Conservation (phyloP, 129 eudicot genomes). For the Deinandra increscens region DNA sequence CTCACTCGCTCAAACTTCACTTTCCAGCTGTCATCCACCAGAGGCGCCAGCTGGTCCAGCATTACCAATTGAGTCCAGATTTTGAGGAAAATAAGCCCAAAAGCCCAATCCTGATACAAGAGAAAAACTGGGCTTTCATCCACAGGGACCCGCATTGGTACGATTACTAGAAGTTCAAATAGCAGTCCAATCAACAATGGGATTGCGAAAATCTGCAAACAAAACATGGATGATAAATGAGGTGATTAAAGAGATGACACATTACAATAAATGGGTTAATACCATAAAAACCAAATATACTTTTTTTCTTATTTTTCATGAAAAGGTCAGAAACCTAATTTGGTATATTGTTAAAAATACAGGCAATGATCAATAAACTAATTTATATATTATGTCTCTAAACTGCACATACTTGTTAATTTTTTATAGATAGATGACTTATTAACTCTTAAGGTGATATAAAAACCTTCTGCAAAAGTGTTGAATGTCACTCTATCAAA, state of each 20-base stretch:
- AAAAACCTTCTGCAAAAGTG: no score
- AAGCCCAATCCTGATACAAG: constrained; percentile 92
- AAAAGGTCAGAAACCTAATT: no score
- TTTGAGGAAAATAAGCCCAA: constrained; percentile 81
- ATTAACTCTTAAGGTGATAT: no score
- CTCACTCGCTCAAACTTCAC: constrained; percentile 84
- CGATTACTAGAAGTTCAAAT: constrained; percentile 84
- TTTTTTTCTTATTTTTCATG: no score
- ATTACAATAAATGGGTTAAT: neutral
- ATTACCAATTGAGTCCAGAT: constrained; percentile 96
- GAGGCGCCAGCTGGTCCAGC: constrained; percentile 88
- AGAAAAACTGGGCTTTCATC: constrained; percentile 94
- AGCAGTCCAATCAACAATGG: constrained; percentile 84
- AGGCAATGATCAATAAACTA: no score
- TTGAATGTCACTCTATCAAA: no score
- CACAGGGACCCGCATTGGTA: constrained; percentile 88
- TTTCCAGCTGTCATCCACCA: constrained; percentile 88
- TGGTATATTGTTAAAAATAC: no score
- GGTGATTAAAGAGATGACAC: neutral
- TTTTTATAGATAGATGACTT: no score
- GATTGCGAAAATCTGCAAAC: constrained; percentile 69
- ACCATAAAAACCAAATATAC: no score
- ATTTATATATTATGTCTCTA: no score
- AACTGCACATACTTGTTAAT: no score
- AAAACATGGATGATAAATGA: neutral